Evolutionary conservation across 2,329 filamentous ascomycete species (phyloP).

Genomic region (Penicillium sp.): DNA sequence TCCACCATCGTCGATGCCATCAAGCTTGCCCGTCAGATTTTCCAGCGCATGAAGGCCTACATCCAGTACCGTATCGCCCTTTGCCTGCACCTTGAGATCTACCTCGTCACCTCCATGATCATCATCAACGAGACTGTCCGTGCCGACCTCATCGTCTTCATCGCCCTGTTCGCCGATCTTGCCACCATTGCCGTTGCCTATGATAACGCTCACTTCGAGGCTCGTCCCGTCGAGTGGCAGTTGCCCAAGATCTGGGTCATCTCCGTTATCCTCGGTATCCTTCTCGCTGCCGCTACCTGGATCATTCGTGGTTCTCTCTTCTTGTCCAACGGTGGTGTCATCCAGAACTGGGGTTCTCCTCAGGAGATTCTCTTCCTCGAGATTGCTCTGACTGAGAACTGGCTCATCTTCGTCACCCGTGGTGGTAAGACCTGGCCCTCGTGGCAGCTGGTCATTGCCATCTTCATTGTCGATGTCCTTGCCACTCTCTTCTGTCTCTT

Average conservation of each 20-base stretch:
- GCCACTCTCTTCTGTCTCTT: constrained; percentile 70
- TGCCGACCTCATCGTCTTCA: constrained; percentile 69
- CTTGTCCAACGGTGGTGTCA: constrained; percentile 63
- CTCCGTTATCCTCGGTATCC: constrained; percentile 50
- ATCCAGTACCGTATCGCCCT: constrained; percentile 72
- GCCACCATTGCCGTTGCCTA: constrained; percentile 73
- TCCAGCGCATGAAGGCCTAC: constrained; percentile 73
- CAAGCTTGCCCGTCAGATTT: constrained; percentile 68
- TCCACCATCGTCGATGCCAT: constrained; percentile 67
- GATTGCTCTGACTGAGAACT: constrained; percentile 89
- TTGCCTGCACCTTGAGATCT: constrained; percentile 68
- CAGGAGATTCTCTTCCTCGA: constrained; percentile 82
- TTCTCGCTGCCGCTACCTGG: constrained; percentile 67
- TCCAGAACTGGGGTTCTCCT: constrained; percentile 67
- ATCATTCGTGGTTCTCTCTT: constrained; percentile 65
- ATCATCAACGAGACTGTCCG: constrained; percentile 72
- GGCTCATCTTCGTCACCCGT: constrained; percentile 95
- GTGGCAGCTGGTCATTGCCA: constrained; percentile 66
- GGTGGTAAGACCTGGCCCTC: constrained; percentile 69
- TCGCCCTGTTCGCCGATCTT: constrained; percentile 72
- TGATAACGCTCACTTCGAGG: constrained; percentile 71
- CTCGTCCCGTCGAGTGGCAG: constrained; percentile 72
- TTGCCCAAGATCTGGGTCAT: constrained; percentile 77
- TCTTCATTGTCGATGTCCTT: constrained; percentile 64
- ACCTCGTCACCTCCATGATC: constrained; percentile 71